Evolutionary conservation across 2,329 filamentous ascomycete species (phyloP).

Genomic region (Paracoccidioides brasiliensis): DNA sequence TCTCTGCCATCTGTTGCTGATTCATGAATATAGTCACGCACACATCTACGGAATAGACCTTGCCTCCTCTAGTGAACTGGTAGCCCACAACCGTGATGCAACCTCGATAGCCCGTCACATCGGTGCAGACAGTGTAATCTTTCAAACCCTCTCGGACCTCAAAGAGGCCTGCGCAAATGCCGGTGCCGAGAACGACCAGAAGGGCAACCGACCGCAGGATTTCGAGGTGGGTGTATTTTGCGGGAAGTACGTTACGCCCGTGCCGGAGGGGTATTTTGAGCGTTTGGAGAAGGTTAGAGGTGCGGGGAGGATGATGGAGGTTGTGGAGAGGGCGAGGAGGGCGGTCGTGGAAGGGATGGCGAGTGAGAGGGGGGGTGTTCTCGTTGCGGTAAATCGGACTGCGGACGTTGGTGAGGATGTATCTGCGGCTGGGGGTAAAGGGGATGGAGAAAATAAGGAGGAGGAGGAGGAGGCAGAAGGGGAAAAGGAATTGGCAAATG

Average conservation of each 20-base stretch:
- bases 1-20: constrained; percentile 1
- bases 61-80: constrained; percentile 56
- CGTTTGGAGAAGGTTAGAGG: constrained; percentile 61
- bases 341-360: constrained; percentile 52
- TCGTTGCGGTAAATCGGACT: constrained; percentile 47
- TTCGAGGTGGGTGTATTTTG: constrained; percentile 92
- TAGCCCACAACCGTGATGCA: constrained; percentile 54
- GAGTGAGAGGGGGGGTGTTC: constrained; percentile 45
- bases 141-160: constrained; percentile 65
- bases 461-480: background rate
- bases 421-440: constrained; percentile 22
- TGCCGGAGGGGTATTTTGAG: constrained; percentile 69
- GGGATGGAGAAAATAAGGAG: background rate
- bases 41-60: constrained; percentile 79
- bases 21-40: constrained; percentile 42
- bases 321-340: constrained; percentile 50
- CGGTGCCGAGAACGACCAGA: constrained; percentile 40
- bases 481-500: background rate
- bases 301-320: constrained; percentile 55
- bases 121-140: constrained; percentile 64
- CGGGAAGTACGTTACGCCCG: constrained; percentile 70
- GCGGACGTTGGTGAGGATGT: constrained; percentile 39
- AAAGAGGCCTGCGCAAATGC: constrained; percentile 61
- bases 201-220: constrained; percentile 35
- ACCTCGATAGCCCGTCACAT: constrained; percentile 53